These are phyloP conservation scores for Globisporangium camurandrum DNA, from an alignment of 352 stramenopile species.

Conservation along the genomic window DNA sequence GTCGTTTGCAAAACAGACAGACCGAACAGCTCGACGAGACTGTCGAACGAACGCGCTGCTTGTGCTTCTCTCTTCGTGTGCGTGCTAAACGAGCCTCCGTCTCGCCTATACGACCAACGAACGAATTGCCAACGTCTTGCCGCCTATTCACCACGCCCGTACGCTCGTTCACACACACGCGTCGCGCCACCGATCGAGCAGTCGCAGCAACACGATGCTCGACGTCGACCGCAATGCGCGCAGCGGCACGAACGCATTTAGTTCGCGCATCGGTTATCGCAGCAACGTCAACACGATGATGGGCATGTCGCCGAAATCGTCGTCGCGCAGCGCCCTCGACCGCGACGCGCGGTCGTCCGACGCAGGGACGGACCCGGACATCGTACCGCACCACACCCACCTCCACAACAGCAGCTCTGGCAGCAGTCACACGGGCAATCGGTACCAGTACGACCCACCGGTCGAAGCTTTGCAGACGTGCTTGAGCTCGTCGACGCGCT, in stretches of 20 bases:
- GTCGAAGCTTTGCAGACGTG: slow-evolving; percentile 38
- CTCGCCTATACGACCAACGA: too few relatives aligned
- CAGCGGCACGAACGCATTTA: slow-evolving; percentile 5
- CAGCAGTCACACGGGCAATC: too few relatives aligned
- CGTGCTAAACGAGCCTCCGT: too few relatives aligned
- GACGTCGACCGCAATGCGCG: slow-evolving; percentile 5
- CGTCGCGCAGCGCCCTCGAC: slow-evolving; percentile 25
- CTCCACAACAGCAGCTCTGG: too few relatives aligned
- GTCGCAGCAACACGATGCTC: too few relatives aligned
- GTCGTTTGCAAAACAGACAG: too few relatives aligned
- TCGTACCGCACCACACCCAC: slow-evolving; percentile 26
- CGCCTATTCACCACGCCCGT: background rate
- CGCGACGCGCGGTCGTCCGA: slow-evolving; percentile 19
- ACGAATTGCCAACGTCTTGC: too few relatives aligned
- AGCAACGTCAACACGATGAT: slow-evolving; percentile 5
- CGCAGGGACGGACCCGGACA: slow-evolving; percentile 32
- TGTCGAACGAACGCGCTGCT: too few relatives aligned
- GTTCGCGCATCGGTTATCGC: slow-evolving; percentile 7
- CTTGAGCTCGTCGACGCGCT: slow-evolving; percentile 68
- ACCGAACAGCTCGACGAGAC: too few relatives aligned
- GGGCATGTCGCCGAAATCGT: slow-evolving; percentile 28
- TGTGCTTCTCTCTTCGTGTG: too few relatives aligned
- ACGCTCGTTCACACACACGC: background rate
- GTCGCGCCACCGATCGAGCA: background rate
- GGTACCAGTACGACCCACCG: slow-evolving; percentile 9